Evolutionary conservation across 192 early-diverging fungal species (phyloP).

Genomic region (Coemansia sp.): DNA sequence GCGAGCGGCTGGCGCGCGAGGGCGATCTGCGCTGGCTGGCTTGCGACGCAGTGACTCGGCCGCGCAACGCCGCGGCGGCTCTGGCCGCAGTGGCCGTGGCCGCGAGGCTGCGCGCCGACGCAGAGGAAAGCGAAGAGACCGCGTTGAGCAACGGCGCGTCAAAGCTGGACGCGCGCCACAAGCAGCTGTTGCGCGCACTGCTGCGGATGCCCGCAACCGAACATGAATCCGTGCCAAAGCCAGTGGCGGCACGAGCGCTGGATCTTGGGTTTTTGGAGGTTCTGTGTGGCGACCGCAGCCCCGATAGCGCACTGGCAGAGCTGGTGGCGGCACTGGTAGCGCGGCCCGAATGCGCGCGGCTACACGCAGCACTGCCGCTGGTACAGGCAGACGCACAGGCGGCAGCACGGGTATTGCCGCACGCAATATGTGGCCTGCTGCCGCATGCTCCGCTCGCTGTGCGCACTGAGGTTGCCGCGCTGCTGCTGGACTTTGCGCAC

Average conservation of each 20-base stretch:
- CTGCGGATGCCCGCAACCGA: slow-evolving; percentile 18
- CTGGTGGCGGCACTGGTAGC: slow-evolving; percentile 28
- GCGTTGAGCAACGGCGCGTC: background rate
- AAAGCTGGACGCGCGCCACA: slow-evolving; percentile 18
- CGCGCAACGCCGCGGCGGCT: slow-evolving; percentile 4
- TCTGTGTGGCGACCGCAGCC: slow-evolving; percentile 15
- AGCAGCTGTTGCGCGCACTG: slow-evolving; percentile 16
- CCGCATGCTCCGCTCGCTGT: background rate
- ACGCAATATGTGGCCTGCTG: slow-evolving; percentile 23
- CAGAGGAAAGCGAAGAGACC: background rate
- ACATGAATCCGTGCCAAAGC: background rate
- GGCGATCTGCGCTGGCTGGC: slow-evolving; percentile 29
- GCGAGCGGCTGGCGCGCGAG: slow-evolving; percentile 3
- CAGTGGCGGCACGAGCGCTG: slow-evolving; percentile 1
- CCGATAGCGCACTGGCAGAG: slow-evolving; percentile 21
- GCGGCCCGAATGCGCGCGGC: slow-evolving; percentile 8
- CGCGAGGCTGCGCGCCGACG: background rate
- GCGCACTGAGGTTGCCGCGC: slow-evolving; percentile 25
- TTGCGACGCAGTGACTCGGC: slow-evolving; percentile 10
- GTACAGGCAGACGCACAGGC: slow-evolving; percentile 26
- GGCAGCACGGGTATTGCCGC: slow-evolving; percentile 31
- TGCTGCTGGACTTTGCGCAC: slow-evolving; percentile 43
- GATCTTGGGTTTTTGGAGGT: slow-evolving; percentile 20
- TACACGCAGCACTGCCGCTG: slow-evolving; percentile 20
- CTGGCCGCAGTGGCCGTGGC: slow-evolving; percentile 25